phyloP scores from a whole-genome alignment of 768 basidiomycete genomes.

The Phaffia tasmanica region DNA sequence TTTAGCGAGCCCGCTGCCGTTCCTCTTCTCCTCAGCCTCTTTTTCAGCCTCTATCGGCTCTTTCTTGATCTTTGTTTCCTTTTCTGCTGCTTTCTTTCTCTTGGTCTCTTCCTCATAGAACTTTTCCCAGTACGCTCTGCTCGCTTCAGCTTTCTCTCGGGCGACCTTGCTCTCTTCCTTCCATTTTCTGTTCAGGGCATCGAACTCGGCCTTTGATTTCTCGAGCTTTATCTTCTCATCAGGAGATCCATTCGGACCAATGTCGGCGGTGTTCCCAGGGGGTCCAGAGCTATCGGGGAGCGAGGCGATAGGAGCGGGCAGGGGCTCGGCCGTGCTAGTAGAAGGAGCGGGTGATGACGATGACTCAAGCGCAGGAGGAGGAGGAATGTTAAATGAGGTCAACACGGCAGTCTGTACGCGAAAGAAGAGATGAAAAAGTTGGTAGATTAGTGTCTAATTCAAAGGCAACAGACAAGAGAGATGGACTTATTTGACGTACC shows the following conservation, averaged over 20 bases:
- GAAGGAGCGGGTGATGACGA: not conserved
- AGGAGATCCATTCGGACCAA: conserved; percentile 11
- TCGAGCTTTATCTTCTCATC: conserved; percentile 5
- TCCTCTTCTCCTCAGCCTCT: too few species aligned
- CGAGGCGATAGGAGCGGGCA: conserved; percentile 6
- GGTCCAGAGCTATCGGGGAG: conserved; percentile 20
- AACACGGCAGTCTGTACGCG: conserved; percentile 8
- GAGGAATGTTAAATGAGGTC: conserved; percentile 18
- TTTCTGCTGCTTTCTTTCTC: not conserved
- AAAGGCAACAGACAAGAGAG: not conserved
- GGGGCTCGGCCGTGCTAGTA: conserved; percentile 6
- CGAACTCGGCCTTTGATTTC: conserved; percentile 18
- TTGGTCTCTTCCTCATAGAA: conserved; percentile 19
- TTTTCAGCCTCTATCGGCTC: too few species aligned
- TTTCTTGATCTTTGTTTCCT: too few species aligned
- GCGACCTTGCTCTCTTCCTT: conserved; percentile 21
- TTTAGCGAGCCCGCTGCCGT: too few species aligned
- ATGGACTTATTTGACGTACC: not conserved
- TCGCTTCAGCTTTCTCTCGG: conserved; percentile 17
- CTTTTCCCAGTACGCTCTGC: conserved; percentile 14
- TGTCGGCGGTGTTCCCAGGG: not conserved
- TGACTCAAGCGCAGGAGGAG: conserved; percentile 1
- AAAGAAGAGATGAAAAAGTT: not conserved
- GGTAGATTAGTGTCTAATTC: not conserved
- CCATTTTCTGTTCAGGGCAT: conserved; percentile 10